Base-by-base conservation (phyloP, 129 eudicot species). In the Escallonia herrerae region DNA sequence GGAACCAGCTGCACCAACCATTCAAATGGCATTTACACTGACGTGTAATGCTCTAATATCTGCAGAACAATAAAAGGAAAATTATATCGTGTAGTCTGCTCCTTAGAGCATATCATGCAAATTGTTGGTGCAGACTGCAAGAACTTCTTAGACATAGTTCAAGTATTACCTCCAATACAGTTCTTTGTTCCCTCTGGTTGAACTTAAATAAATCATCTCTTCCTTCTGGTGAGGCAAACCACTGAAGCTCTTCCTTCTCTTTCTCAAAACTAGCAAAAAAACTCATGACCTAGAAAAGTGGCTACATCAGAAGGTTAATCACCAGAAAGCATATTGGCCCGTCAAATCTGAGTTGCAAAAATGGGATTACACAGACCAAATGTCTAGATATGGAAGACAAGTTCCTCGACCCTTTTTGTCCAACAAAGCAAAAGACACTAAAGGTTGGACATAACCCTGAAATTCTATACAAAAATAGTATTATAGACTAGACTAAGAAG, bases 151-250 rank as follows among this genome's bases (percentile, higher is more conserved):
- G 39, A 76, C 86, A 79, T 22, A 22, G 33, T 22, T 22, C 33
- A 22, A 22, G 33, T 22, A 22, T 22, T 22, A 86, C 98, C 95
- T 93, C 99, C 74, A 93, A 74, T 50, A 93, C 95, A 33, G 90
- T 93, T 75, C 99, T 81, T 62, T 95, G 71, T 76, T 89, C 99
- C 76, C 82, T 93, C 72, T 93, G 96, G 71, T 93, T 93, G 75
- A 86, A 93, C 40, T 86, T 84, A 65, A 88, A 93, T 6, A 93
- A 52, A 78, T 89, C 99, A 78, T 93, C 99, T 73, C 99, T 80
- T 67, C 99, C 99, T 86, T 93, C 99, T 11, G 99, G 81, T 60
- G 99, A 89, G 63, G 91, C 85, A 76, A 93, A 93, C 76, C 89
- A 86, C 54, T 81, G 83, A 65, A 93, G 95, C 69, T 93, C 83